Conservation (phyloP, 345 rosid species). For the Physaria fendleri region DNA sequence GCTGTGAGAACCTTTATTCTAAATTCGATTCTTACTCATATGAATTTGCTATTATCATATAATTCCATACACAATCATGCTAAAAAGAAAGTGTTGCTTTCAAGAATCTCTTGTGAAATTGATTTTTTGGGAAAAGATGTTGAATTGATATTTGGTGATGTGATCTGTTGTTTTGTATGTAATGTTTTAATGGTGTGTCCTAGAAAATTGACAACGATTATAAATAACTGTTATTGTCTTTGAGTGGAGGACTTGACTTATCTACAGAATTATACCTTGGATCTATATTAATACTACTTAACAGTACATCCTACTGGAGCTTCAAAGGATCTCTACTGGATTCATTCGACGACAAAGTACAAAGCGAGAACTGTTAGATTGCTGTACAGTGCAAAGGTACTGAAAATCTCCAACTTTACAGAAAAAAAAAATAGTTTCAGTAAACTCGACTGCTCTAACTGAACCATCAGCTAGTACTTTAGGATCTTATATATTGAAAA, state of each 20-base stretch:
- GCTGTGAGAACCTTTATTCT: neutral
- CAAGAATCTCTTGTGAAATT: conserved; percentile 7
- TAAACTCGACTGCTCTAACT: neutral
- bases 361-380: conserved; percentile 4
- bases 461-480: conserved; percentile 4
- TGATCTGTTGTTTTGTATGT: conserved; percentile 26
- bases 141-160: conserved; percentile 12
- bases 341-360: conserved; percentile 3
- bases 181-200: conserved; percentile 14
- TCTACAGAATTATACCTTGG: conserved; percentile 8
- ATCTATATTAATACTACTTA: conserved; percentile 1
- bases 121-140: neutral
- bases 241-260: conserved; percentile 6
- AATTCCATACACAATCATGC: neutral
- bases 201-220: neutral
- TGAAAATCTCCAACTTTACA: neutral
- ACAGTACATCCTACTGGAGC: neutral
- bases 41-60: conserved; percentile 5
- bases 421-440: neutral
- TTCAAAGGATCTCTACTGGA: neutral
- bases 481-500: neutral
- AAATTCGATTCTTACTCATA: neutral
- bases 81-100: conserved; percentile 9
- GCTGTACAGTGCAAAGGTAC: neutral
- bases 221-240: conserved; percentile 7